Evolutionary conservation across 176 grass and related monocot genomes (phyloP), one percentile per base, ranked within the genome.

Genomic region (Carex cristatella): DNA sequence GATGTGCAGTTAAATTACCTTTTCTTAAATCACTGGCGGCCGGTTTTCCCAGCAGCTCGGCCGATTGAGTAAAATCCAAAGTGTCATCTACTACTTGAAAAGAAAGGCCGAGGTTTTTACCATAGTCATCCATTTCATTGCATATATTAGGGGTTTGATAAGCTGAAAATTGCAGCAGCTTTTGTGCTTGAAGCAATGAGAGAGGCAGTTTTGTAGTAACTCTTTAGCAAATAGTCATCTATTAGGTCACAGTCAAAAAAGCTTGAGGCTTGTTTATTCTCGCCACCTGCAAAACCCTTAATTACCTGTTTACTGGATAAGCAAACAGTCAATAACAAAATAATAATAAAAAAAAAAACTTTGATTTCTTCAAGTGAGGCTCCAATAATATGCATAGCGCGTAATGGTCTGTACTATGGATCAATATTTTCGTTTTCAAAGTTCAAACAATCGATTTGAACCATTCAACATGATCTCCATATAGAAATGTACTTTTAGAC

Each of bases 1-100:
- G 23, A 23, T 23, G 23, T 23, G 23, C 93, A 6, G 97, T 99
- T 55, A 99, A 79, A 64, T 92, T 99, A 14, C 97, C 96, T 71
- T 95, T 94, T 0, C 86, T 87, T 53, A 99, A 75, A 67, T 99
- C 96, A 9, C 83, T 95, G 32, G 85, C 87, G 0, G 97, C 88
- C 12, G 97, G 93, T 68, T 99, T 99, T 48, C 97, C 93, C 0
- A 99, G 84, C 49, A 95, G 97, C 86, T 94, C 97, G 3, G 90
- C 87, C 44, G 97, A 99, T 49, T 95, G 91, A 66, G 97, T 99
- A 84, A 99, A 94, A 75, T 99, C 93, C 7, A 99, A 90, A 88
- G 96, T 95, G 81, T 95, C 93, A 79, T 99, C 97, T 7, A 99
- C 97, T 1, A 99, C 88, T 76, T 99, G 93, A 84, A 99, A 99